Conservation (phyloP, 805 yeast species). For the Clavispora fructus region DNA sequence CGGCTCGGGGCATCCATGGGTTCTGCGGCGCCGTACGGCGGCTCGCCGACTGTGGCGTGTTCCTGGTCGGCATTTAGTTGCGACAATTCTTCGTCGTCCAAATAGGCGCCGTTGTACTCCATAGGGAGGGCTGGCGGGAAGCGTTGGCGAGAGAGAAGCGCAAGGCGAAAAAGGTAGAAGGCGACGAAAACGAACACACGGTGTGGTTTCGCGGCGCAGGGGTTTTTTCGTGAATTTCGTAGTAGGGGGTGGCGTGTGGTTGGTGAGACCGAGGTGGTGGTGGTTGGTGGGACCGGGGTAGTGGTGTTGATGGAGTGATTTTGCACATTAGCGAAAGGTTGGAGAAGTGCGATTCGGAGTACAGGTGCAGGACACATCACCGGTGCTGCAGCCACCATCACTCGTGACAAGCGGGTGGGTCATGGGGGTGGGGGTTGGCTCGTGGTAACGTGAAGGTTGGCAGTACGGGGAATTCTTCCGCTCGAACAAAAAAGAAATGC, state of each 20-base stretch:
- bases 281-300: too few species aligned
- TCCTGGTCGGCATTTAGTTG: conserved; percentile 15
- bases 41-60: conserved; percentile 15
- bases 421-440: neutral
- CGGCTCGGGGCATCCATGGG: neutral
- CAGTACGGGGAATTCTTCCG: too few species aligned
- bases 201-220: neutral
- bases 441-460: too few species aligned
- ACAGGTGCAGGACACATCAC: neutral
- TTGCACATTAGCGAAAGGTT: neutral
- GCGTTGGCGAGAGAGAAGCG: neutral
- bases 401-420: neutral
- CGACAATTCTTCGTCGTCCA: conserved; percentile 24
- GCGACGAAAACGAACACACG: neutral
- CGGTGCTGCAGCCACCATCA: neutral
- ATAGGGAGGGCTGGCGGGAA: conserved; percentile 1
- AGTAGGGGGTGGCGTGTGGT: neutral
- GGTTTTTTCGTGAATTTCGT: neutral
- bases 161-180: neutral
- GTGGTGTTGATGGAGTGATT: neutral
- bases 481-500: conserved; percentile 5
- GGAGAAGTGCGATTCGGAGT: neutral
- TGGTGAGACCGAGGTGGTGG: neutral
- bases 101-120: conserved; percentile 25
- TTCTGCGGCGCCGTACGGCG: conserved; percentile 3